Evolutionary conservation across 257 asterid genomes (phyloP), one percentile per base, ranked within the genome.

Genomic region (Coffea canephora): DNA sequence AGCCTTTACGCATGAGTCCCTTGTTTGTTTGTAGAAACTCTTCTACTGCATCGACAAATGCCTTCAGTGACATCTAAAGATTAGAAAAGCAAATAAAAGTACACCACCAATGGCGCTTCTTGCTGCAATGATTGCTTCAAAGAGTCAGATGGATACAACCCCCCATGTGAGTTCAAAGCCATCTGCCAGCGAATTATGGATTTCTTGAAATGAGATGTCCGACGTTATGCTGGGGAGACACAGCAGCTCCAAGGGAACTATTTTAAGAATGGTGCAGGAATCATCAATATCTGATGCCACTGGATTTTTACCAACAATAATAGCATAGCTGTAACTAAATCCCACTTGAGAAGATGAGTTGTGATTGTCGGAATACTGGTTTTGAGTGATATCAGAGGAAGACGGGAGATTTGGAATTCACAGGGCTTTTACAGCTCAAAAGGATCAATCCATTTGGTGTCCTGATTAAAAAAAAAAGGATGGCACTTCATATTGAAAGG

Each of bases 1-100:
- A 79, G 39, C 86, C 36, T 9, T 75, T 83, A 31, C 79, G 86
- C 82, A 66, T 18, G 12, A 78, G 59, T 48, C 65, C 71, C 34
- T 74, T 74, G 45, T 57, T 69, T n/a, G 43, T 10, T 1, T 74
- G 71, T 59, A 82, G 61, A 46, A 78, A 82, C 45, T 13, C 57
- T 75, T 82, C 83, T n/a, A 31, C 31, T 31, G 31, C 31, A 31
- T 31, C 31, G 0, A 82, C 55, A 67, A 65, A 76, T 74, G 83
- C 78, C 78, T 45, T 27, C 83, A 54, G 34, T 15, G 23, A 8
- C 74, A 69, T 31, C 74, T 12, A 11, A 18, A n/a, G 7, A 71
- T 31, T 55, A 83, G 59, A 52, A 68, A 74, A 1, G 31, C 25
- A 6, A 73, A 11, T 21, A 73, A 46, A 3, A 46, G 49, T 6